phyloP scores from a whole-genome alignment of 1,139 yeast species.

The Debaryomycetaceae sp. region DNA sequence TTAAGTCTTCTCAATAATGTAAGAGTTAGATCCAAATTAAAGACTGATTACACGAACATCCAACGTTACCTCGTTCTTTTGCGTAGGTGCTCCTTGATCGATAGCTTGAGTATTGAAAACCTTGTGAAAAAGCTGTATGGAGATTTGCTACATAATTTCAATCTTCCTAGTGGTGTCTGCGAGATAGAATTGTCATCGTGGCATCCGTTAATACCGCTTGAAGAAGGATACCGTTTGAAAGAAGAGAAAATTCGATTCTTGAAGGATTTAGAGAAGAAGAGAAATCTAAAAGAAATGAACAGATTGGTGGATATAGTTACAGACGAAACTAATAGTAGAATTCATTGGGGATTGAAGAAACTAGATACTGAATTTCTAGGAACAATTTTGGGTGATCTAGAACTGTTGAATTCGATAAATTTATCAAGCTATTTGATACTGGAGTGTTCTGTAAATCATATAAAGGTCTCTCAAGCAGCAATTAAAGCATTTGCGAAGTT shows the following conservation, averaged over 20 bases:
- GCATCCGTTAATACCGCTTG: conserved; percentile 63
- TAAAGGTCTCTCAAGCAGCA: conserved; percentile 62
- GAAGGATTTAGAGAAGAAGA: conserved; percentile 51
- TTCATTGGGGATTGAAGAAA: conserved; percentile 71
- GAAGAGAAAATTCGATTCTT: conserved; percentile 55
- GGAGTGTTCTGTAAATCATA: conserved; percentile 67
- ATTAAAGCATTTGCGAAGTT: conserved; percentile 60
- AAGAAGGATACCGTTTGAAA: conserved; percentile 52
- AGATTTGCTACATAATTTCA: conserved; percentile 42
- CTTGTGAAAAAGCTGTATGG: conserved; percentile 51
- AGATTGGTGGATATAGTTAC: conserved; percentile 45
- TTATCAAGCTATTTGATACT: conserved; percentile 48
- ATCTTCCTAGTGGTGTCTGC: conserved; percentile 61
- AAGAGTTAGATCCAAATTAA: conserved; percentile 52
- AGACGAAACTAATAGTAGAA: conserved; percentile 27
- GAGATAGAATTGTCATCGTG: conserved; percentile 45
- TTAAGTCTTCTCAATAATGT: conserved; percentile 53
- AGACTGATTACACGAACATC: conserved; percentile 55
- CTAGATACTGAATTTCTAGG: conserved; percentile 54
- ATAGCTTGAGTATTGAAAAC: conserved; percentile 51
- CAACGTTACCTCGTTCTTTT: conserved; percentile 46
- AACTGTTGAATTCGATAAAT: conserved; percentile 42
- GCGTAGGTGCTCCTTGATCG: conserved; percentile 56
- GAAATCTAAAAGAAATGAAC: conserved; percentile 37
- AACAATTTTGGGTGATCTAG: conserved; percentile 54